phyloP scores from a whole-genome alignment of 1,284 basidiomycete genomes.

The Malassezia nana region DNA sequence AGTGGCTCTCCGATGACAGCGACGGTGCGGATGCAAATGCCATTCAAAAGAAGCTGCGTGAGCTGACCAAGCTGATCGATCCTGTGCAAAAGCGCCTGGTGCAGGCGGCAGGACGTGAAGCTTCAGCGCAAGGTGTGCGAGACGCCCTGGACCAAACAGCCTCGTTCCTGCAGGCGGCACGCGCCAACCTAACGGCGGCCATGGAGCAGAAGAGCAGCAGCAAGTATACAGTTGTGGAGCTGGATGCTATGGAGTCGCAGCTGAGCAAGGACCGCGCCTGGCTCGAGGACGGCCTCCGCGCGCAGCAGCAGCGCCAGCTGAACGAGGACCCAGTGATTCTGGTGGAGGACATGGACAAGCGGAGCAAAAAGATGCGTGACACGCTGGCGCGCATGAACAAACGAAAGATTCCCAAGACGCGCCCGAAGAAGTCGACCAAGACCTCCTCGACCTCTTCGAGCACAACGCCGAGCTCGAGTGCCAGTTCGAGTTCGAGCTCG shows the following conservation, averaged over 20 bases:
- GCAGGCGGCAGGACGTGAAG: slow-evolving; percentile 66
- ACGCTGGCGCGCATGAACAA: slow-evolving; percentile 36
- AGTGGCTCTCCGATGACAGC: slow-evolving; percentile 77
- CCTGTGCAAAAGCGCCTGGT: slow-evolving; percentile 75
- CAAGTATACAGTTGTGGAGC: slow-evolving; percentile 44
- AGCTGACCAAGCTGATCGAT: slow-evolving; percentile 69
- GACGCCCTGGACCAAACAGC: slow-evolving; percentile 57
- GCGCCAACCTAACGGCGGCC: slow-evolving; percentile 55
- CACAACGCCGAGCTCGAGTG: background rate
- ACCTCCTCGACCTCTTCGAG: background rate
- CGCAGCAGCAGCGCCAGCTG: slow-evolving; percentile 29
- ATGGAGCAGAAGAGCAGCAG: slow-evolving; percentile 50
- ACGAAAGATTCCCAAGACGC: slow-evolving; percentile 41
- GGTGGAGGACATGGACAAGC: slow-evolving; percentile 39
- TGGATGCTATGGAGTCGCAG: slow-evolving; percentile 33
- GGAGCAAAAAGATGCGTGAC: slow-evolving; percentile 34
- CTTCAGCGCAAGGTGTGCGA: slow-evolving; percentile 59
- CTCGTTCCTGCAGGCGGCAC: slow-evolving; percentile 70
- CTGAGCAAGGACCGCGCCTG: slow-evolving; percentile 38
- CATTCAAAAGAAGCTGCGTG: slow-evolving; percentile 49
- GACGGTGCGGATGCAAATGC: slow-evolving; percentile 60
- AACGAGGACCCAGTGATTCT: slow-evolving; percentile 42
- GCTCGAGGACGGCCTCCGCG: slow-evolving; percentile 35
- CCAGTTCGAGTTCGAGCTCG: background rate
- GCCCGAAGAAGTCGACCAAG: slow-evolving; percentile 23